Base-by-base conservation (phyloP, 805 yeast species). In the Yarrowia deformans region DNA sequence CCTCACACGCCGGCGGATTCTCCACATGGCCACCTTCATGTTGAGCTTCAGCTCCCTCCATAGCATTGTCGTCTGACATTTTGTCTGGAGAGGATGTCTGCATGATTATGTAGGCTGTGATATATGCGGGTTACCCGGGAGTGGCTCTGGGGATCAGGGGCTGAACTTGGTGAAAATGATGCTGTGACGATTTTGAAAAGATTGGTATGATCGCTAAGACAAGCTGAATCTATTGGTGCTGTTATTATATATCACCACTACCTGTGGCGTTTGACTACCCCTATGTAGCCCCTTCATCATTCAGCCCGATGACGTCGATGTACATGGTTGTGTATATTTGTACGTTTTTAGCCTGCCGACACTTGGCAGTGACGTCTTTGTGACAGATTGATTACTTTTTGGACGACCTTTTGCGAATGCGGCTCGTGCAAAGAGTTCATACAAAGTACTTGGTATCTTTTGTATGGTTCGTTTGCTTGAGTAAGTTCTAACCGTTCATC, bases 1-100 rank as follows among this genome's bases (percentile, higher is more conserved):
- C 54, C 54, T 34, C 43, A 60, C 54, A 23, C 50, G 54, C 18
- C 50, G 54, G 7, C 46, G 46, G 37, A 56, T 40, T n/a, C 48
- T 40, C 63, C 63, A 56, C 48, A 40, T 40, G 19, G 29, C 48
- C 48, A 56, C 63, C 63, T 56, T 56, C 63, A 56, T 40, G 63
- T 56, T 56, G 63, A 56, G 63, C 48, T 56, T 56, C 48, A 56
- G 63, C 63, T 56, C 63, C 63, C 63, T 56, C 63, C 63, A 56
- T 56, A 56, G 48, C 63, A 56, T 56, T 56, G 19, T 56, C 48
- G 48, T 42, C 63, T 40, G 63, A 37, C 63, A 56, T 56, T 29
- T 40, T 42, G 48, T 23, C 49, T 37, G 63, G 46, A 29, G 48
- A 56, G 63, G 63, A 42, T 29, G 46, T 42, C 46, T 42, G 48